Percentiles rank a stretch among this genome's conserved stretches.
These are phyloP conservation scores for Marasmius sp. DNA, from an alignment of 1,284 basidiomycete species.

Conservation along the genomic window DNA sequence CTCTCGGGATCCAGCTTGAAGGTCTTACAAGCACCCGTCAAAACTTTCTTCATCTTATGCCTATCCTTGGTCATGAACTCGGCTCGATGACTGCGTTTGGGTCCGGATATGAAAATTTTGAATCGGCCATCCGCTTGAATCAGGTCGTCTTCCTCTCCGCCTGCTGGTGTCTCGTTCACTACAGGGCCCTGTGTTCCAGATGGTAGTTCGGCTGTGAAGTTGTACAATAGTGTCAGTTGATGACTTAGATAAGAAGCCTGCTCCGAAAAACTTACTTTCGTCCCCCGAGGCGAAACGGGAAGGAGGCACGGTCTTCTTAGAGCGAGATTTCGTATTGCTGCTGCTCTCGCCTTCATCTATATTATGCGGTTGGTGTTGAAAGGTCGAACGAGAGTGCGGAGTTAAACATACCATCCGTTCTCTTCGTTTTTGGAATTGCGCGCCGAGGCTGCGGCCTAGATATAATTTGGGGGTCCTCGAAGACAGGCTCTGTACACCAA, in stretches of 20 bases:
- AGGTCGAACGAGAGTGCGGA: too few species aligned
- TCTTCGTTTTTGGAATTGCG: too few species aligned
- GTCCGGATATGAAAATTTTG: slow-evolving; percentile 35
- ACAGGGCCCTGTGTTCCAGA: slow-evolving; percentile 1
- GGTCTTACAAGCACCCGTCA: slow-evolving; percentile 40
- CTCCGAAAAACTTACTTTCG: not conserved
- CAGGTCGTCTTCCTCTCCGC: slow-evolving; percentile 8
- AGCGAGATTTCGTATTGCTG: too few species aligned
- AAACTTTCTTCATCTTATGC: slow-evolving; percentile 42
- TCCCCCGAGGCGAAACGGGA: not conserved
- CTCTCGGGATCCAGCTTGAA: slow-evolving; percentile 33
- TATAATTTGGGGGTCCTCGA: too few species aligned
- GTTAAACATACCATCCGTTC: too few species aligned
- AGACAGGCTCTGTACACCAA: not conserved
- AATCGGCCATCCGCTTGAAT: slow-evolving; percentile 21
- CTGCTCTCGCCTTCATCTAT: too few species aligned
- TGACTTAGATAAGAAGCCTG: not conserved
- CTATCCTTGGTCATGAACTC: slow-evolving; percentile 44
- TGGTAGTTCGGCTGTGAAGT: slow-evolving; percentile 3
- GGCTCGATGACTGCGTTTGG: slow-evolving; percentile 26
- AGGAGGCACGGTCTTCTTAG: too few species aligned
- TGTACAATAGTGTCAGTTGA: slow-evolving; percentile 3
- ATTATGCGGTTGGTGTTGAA: too few species aligned
- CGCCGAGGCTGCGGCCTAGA: too few species aligned
- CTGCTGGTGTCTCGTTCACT: slow-evolving; percentile 6